Conservation (phyloP, 441 rosid species). For the Populus hybrid region DNA sequence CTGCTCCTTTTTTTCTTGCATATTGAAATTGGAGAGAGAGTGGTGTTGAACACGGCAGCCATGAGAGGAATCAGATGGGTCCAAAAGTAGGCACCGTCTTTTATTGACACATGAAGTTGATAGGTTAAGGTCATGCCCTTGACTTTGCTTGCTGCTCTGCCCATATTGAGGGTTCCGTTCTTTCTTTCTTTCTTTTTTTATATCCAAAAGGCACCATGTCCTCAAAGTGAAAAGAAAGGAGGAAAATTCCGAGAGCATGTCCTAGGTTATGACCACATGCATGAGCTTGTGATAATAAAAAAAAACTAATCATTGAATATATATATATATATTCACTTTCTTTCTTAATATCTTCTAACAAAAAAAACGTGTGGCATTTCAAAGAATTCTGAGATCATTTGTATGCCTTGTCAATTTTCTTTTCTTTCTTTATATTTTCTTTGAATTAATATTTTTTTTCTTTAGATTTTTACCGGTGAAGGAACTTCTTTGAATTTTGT, state of each 20-base stretch:
- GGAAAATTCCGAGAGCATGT: background rate
- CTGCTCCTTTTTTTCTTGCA: background rate
- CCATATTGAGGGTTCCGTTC: background rate
- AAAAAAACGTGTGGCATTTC: no score
- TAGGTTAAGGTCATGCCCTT: background rate
- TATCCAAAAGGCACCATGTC: background rate
- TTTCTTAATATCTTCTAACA: no score
- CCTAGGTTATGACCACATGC: background rate
- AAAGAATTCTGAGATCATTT: no score
- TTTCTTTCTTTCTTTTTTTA: no score
- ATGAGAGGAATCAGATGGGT: constrained; percentile 19
- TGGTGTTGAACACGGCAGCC: constrained; percentile 32
- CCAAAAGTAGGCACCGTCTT: constrained; percentile 51
- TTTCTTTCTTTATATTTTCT: no score
- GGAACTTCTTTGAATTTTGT: background rate
- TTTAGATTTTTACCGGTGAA: no score
- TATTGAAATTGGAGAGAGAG: constrained; percentile 22
- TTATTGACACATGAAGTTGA: constrained; percentile 25
- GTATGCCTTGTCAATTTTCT: no score
- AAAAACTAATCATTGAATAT: no score
- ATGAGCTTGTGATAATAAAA: background rate
- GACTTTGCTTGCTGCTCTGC: background rate
- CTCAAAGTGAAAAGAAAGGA: background rate
- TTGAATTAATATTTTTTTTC: no score
- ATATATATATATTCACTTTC: no score